These are phyloP conservation scores for Multifurca ochricompacta DNA, from an alignment of 768 basidiomycete genomes.

Conservation along the genomic window DNA sequence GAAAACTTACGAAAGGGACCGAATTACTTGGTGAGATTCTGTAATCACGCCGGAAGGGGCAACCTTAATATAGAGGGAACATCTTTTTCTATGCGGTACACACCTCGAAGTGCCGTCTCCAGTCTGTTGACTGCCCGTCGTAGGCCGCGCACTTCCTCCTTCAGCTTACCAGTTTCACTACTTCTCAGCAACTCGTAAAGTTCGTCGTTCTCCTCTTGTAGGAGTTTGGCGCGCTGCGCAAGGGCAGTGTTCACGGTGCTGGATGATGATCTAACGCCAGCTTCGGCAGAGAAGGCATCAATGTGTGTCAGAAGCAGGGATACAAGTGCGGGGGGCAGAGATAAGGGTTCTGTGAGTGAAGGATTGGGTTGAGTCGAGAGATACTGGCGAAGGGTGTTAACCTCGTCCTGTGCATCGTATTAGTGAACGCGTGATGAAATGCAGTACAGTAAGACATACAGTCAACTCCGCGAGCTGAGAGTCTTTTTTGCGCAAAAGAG, in stretches of 20 bases:
- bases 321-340: slow-evolving; percentile 63
- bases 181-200: slow-evolving; percentile 66
- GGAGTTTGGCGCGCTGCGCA: slow-evolving; percentile 58
- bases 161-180: slow-evolving; percentile 72
- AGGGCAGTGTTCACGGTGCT: slow-evolving; percentile 66
- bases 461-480: slow-evolving; percentile 61
- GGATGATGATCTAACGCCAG: slow-evolving; percentile 27
- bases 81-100: slow-evolving; percentile 17
- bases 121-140: slow-evolving; percentile 59
- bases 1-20: slow-evolving; percentile 58
- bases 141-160: slow-evolving; percentile 71
- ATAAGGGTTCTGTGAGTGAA: slow-evolving; percentile 52
- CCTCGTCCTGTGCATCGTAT: slow-evolving; percentile 52
- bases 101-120: slow-evolving; percentile 73
- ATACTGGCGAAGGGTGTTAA: slow-evolving; percentile 58
- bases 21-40: slow-evolving; percentile 76
- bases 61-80: slow-evolving; percentile 1
- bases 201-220: slow-evolving; percentile 87
- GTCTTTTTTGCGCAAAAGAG: slow-evolving; percentile 68
- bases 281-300: slow-evolving; percentile 32
- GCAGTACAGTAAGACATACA: slow-evolving; percentile 38
- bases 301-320: slow-evolving; percentile 66
- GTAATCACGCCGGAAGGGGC: slow-evolving; percentile 4
- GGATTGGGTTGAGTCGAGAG: slow-evolving; percentile 53
- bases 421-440: not conserved